These are phyloP conservation scores for Yamadazyma diospyri DNA, from an alignment of 1,139 yeast genomes.

Conservation along the genomic window DNA sequence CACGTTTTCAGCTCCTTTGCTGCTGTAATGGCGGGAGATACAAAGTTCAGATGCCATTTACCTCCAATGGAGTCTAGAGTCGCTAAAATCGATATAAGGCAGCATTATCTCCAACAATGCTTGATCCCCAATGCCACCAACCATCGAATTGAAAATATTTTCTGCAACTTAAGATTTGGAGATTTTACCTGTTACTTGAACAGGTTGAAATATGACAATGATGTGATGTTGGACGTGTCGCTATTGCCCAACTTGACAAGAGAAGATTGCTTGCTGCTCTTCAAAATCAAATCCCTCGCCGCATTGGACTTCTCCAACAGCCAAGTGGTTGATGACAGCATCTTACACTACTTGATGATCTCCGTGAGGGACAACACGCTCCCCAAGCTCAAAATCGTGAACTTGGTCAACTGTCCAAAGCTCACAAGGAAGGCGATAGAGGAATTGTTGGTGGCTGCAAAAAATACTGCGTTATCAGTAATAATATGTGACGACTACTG, in stretches of 20 bases:
- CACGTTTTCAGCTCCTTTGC: constrained; percentile 29
- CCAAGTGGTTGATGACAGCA: constrained; percentile 28
- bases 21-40: constrained; percentile 16
- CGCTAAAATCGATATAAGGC: constrained; percentile 7
- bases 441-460: constrained; percentile 13
- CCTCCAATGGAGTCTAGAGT: constrained; percentile 6
- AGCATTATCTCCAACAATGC: constrained; percentile 9
- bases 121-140: constrained; percentile 8
- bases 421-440: constrained; percentile 20
- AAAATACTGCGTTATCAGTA: constrained; percentile 19
- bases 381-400: constrained; percentile 21
- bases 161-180: constrained; percentile 23
- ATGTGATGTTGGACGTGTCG: constrained; percentile 13
- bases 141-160: constrained; percentile 35
- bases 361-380: constrained; percentile 24
- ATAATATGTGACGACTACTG: constrained; percentile 16
- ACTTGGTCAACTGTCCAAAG: constrained; percentile 24
- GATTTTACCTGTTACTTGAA: constrained; percentile 20
- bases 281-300: constrained; percentile 28
- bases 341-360: constrained; percentile 22
- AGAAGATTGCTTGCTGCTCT: constrained; percentile 25
- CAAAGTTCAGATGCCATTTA: constrained; percentile 25
- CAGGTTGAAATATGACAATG: constrained; percentile 7
- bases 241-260: constrained; percentile 3
- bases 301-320: constrained; percentile 33